These are phyloP conservation scores for Xylaria sp. DNA, from an alignment of 2,329 filamentous ascomycete genomes.

Conservation along the genomic window DNA sequence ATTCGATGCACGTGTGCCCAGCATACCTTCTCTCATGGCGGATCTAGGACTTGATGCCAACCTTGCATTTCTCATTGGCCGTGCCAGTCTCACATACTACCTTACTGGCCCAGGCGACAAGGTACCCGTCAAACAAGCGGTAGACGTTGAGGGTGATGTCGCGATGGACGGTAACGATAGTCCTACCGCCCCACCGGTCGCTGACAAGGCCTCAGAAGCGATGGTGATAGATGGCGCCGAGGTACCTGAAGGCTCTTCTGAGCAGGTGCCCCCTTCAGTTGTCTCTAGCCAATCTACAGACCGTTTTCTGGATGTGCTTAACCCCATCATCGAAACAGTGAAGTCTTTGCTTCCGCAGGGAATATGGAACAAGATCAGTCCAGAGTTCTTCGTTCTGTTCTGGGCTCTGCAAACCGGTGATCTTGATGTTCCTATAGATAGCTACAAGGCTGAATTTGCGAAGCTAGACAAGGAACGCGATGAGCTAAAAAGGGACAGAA, in stretches of 20 bases:
- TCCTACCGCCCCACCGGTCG: slow-evolving; percentile 26
- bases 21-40: slow-evolving; percentile 72
- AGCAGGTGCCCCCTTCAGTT: slow-evolving; percentile 35
- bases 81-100: slow-evolving; percentile 73
- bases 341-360: slow-evolving; percentile 64
- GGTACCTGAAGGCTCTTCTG: slow-evolving; percentile 30
- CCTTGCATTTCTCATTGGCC: slow-evolving; percentile 83
- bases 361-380: slow-evolving; percentile 72
- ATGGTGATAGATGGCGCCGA: slow-evolving; percentile 42
- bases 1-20: slow-evolving; percentile 80
- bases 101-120: slow-evolving; percentile 53
- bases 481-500: slow-evolving; percentile 71
- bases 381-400: slow-evolving; percentile 87
- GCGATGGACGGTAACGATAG: slow-evolving; percentile 52
- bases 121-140: slow-evolving; percentile 37
- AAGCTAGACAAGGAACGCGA: slow-evolving; percentile 70
- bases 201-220: slow-evolving; percentile 38
- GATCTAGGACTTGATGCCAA: slow-evolving; percentile 81
- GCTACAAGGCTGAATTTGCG: slow-evolving; percentile 78
- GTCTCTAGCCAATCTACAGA: slow-evolving; percentile 48
- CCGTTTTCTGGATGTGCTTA: slow-evolving; percentile 72
- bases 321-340: slow-evolving; percentile 74
- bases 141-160: slow-evolving; percentile 64
- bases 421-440: slow-evolving; percentile 74
- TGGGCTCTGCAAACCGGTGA: slow-evolving; percentile 90